Evolutionary conservation across 768 basidiomycete species (phyloP), one percentile per base, ranked within the genome.

Genomic region (Tylopilus vinaceipallidus): DNA sequence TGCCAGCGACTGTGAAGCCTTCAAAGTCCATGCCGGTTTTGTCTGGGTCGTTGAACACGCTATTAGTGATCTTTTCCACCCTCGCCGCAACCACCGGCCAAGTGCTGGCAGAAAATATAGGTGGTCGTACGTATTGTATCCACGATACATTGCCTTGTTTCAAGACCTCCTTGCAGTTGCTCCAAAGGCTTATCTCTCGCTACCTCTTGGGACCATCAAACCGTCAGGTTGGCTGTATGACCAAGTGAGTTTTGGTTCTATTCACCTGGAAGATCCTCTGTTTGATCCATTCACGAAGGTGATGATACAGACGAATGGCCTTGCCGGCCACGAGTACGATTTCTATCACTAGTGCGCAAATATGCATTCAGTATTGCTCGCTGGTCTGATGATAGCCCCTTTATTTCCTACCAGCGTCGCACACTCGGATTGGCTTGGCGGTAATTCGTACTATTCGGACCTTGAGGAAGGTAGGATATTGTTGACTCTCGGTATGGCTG

Each of bases 301-400:
- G n/a, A 47, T 47, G 22, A n/a, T 47, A 10, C 47, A 47, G 30
- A 47, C 47, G 19, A 32, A 41, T 11, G 30, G 32, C 33, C 47
- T 47, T 17, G 47, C 47, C 16, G 38, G 38, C 13, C 38, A 41
- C 6, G 32, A 47, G n/a, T 39, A 41, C 2, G 37, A 47, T 30
- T 47, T 47, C 37, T 47, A 47, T 47, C 29, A 47, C 17, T 39
- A 47, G 46, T 47, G n/a, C 22, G 46, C 22, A 19, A 19, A 16
- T 33, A 6, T 17, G n/a, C n/a, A 27, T 5, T 27, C 10, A 26
- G 19, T 26, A 20, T 37, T 16, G 9, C 29, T 37, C 19, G n/a
- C 36, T 37, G 16, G 19, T 19, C 6, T 41, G 13, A 34, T 34
- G 33, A 34, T 16, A 34, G 16, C 5, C 9, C 14, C 8, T 38